Evolutionary conservation across 345 rosid species (phyloP).

Genomic region (Eucalyptus pumila): DNA sequence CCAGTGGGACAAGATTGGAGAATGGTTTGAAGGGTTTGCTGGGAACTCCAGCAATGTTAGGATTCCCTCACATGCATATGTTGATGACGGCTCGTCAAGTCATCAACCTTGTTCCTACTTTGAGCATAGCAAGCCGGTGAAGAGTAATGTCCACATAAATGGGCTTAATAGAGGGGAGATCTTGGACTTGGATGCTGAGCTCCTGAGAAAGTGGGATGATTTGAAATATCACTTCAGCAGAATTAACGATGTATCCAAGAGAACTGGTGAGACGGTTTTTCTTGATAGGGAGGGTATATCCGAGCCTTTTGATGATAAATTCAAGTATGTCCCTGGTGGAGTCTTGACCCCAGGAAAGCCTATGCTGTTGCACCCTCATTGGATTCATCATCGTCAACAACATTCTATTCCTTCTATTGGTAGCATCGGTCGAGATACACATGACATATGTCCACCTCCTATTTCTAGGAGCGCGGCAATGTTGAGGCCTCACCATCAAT

Average conservation of each 20-base stretch:
- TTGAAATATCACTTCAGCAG: slow-evolving; percentile 57
- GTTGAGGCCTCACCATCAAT: slow-evolving; percentile 11
- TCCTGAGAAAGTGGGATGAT: slow-evolving; percentile 71
- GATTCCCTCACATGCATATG: slow-evolving; percentile 25
- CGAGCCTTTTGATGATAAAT: not conserved
- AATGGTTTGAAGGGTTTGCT: not conserved
- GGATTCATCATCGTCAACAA: not conserved
- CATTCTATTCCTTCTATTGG: not conserved
- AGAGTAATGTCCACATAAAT: slow-evolving; percentile 17
- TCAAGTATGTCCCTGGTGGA: not conserved
- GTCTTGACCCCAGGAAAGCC: not conserved
- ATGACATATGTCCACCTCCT: not conserved
- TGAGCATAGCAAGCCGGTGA: slow-evolving; percentile 9
- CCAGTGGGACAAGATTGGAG: not conserved
- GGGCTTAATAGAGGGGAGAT: slow-evolving; percentile 22
- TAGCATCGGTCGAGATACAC: not conserved
- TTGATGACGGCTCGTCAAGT: slow-evolving; percentile 38
- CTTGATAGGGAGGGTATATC: not conserved
- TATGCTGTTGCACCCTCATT: not conserved
- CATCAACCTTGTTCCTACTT: slow-evolving; percentile 22
- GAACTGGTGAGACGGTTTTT: slow-evolving; percentile 31
- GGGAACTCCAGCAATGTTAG: slow-evolving; percentile 18
- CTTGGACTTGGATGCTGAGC: slow-evolving; percentile 51
- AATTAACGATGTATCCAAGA: slow-evolving; percentile 33
- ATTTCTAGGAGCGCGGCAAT: not conserved